These are phyloP conservation scores for Phialophora chinensis DNA, from an alignment of 2,329 filamentous ascomycete genomes.

Conservation along the genomic window DNA sequence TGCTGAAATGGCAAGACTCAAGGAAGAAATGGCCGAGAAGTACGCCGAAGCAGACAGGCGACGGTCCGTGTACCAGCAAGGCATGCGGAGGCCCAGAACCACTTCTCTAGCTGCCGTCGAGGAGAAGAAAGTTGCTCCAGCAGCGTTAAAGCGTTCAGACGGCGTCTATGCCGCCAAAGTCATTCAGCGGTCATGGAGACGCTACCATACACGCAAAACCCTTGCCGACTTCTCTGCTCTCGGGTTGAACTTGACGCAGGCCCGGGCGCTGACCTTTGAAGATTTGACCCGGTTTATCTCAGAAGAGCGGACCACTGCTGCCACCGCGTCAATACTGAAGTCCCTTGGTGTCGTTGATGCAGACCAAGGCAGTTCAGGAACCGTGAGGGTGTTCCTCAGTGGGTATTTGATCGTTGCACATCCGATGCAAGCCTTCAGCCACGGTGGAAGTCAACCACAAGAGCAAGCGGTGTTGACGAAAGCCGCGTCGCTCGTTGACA, in stretches of 20 bases:
- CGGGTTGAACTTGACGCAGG: conserved; percentile 59
- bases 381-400: conserved; percentile 67
- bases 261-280: conserved; percentile 63
- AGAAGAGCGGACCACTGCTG: conserved; percentile 58
- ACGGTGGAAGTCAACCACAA: conserved; percentile 62
- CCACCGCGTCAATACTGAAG: conserved; percentile 62
- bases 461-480: conserved; percentile 67
- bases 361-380: conserved; percentile 55
- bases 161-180: conserved; percentile 60
- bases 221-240: conserved; percentile 59
- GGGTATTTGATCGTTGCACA: conserved; percentile 68
- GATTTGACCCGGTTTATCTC: conserved; percentile 63
- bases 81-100: conserved; percentile 57
- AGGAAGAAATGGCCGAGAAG: conserved; percentile 68
- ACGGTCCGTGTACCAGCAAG: conserved; percentile 56
- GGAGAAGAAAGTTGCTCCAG: conserved; percentile 50
- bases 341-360: conserved; percentile 61
- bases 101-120: conserved; percentile 56
- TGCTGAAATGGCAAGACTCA: conserved; percentile 64
- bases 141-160: conserved; percentile 50
- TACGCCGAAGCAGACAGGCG: conserved; percentile 68
- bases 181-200: conserved; percentile 65
- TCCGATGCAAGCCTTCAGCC: conserved; percentile 64
- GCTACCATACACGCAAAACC: conserved; percentile 54
- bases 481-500: conserved; percentile 62